Evolutionary conservation across 768 basidiomycete species (phyloP), one percentile per base, ranked within the genome.

Genomic region (Russula lepida): DNA sequence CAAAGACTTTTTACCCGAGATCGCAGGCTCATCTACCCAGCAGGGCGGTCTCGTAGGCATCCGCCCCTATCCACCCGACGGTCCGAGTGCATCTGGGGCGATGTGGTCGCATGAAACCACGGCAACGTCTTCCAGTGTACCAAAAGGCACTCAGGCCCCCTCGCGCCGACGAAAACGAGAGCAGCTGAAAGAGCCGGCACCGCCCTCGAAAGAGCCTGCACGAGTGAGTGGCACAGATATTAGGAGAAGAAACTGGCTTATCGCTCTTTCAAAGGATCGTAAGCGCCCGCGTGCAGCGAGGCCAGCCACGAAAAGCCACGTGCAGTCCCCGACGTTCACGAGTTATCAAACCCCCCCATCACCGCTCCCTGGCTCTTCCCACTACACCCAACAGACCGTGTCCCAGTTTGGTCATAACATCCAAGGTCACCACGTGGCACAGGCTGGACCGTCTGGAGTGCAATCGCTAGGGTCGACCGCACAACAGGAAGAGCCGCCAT

Each of bases 1-100:
- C 77, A 87, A 85, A 68, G 85, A 84, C 66, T 92, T 92, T 67
- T 74, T 92, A 6, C 88, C 89, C 6, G 86, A 89, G 60, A 80
- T 78, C 8, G 69, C 73, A n/a, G 77, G 78, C 32, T 75, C 77
- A 4, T 72, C 75, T 21, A 69, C 72, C 12, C 72, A 74, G n/a
- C 71, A 75, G 0, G 74, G 74, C 11, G 74, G 74, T 28, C 75
- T 78, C 27, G 69, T 78, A 7, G 73, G 75, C n/a, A 79, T 84
- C 54, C 69, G 83, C 54, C 79, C 83, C 9, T 81, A 82, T 63
- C 75, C 79, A 6, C 62, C 73, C 12, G 71, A 75, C 48, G 71
- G 70, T 43, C 69, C 72, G 19, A 72, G 74, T 27, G 66, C 75
- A 30, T 61, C 73, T 23, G 54, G 57, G 39, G 64, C 71, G 25